phyloP scores from a whole-genome alignment of 352 stramenopile species.

The Detonula confervacea region DNA sequence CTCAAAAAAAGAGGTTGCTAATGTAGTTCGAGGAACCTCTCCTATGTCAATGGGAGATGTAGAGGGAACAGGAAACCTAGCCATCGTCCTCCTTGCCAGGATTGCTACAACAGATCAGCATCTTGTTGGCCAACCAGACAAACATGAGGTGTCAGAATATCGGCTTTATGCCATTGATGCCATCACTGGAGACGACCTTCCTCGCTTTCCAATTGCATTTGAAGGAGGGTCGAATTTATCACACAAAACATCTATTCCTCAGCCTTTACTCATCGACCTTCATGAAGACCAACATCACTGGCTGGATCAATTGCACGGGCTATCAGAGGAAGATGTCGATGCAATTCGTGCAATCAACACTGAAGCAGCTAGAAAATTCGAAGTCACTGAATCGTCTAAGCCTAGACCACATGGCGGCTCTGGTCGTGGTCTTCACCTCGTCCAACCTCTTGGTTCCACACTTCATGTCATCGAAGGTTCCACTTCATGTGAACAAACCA shows the following conservation, averaged over 20 bases:
- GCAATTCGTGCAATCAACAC: slow-evolving; percentile 41
- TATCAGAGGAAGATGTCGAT: slow-evolving; percentile 29
- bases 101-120: slow-evolving; percentile 40
- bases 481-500: slow-evolving; percentile 70
- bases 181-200: slow-evolving; percentile 64
- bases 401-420: slow-evolving; percentile 59
- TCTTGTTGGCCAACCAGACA: slow-evolving; percentile 29
- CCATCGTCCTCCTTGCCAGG: slow-evolving; percentile 64
- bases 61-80: slow-evolving; percentile 69
- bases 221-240: slow-evolving; percentile 20
- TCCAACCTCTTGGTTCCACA: slow-evolving; percentile 66
- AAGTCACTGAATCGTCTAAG: slow-evolving; percentile 11
- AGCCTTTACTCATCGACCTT: slow-evolving; percentile 75
- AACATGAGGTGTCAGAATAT: slow-evolving; percentile 36
- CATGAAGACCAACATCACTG: slow-evolving; percentile 72
- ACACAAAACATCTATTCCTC: slow-evolving; percentile 40
- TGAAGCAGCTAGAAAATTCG: slow-evolving; percentile 28
- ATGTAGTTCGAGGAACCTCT: slow-evolving; percentile 56
- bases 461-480: slow-evolving; percentile 77
- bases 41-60: slow-evolving; percentile 78
- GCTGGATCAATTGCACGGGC: slow-evolving; percentile 57
- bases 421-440: slow-evolving; percentile 71
- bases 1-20: slow-evolving; percentile 9
- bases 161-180: slow-evolving; percentile 71
- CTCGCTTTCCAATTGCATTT: slow-evolving; percentile 66